A percentile compares a stretch with the other conserved stretches of the same genome.
These are phyloP conservation scores for Eruca vesicaria DNA, from an alignment of 441 rosid genomes.

Conservation along the genomic window DNA sequence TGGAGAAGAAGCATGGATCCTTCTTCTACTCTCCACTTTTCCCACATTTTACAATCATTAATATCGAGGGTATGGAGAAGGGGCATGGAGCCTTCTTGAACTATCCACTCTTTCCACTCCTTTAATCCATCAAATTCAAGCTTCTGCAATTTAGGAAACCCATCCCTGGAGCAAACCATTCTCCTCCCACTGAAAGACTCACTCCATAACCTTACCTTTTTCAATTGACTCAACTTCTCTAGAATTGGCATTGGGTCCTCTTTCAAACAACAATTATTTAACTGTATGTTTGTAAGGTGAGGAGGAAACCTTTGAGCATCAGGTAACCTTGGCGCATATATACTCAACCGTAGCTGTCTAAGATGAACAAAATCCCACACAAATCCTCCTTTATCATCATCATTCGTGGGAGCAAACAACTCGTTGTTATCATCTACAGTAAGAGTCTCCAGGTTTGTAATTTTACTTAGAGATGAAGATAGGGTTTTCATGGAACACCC, in stretches of 20 bases:
- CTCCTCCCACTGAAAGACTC: neutral
- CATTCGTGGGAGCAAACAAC: no score
- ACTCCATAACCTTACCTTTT: neutral
- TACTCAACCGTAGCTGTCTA: no score
- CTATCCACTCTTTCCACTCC: slow-evolving; percentile 13
- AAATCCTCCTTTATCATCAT: no score
- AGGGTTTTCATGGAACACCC: no score
- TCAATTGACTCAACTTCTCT: slow-evolving; percentile 10
- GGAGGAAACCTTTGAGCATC: no score
- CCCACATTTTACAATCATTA: neutral
- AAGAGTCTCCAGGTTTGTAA: no score
- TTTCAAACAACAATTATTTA: neutral
- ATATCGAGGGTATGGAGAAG: neutral
- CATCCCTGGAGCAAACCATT: neutral
- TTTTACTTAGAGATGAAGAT: no score
- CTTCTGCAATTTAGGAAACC: slow-evolving; percentile 11
- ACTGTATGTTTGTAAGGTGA: neutral
- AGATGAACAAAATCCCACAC: no score
- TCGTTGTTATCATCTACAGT: no score
- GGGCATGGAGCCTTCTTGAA: slow-evolving; percentile 31
- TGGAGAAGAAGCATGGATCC: no score
- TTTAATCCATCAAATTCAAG: accelerated
- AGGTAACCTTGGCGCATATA: no score
- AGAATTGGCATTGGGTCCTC: slow-evolving; percentile 7
- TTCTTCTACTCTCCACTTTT: no score